Base-by-base conservation (phyloP, 768 basidiomycete species). In the Baorangia bicolor region DNA sequence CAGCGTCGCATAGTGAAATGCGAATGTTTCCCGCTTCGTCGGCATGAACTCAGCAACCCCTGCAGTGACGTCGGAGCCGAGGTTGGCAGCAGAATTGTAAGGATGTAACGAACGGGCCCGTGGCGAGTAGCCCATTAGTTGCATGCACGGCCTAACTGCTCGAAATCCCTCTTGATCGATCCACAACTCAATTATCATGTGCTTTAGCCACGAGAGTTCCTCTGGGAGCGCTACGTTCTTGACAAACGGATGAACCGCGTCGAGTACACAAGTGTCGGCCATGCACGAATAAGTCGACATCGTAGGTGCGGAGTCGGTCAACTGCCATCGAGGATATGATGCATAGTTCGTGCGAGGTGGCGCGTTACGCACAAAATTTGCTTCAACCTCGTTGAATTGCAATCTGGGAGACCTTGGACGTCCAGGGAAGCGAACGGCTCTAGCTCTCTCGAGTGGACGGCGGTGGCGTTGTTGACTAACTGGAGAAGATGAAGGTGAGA, bases 141-240 rank as follows among this genome's bases (percentile, higher is more conserved):
- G 77, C 73, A 92, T 86, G 9, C 73, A 68, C 20, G 88, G 83
- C 25, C 76, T 75, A 7, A 86, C 76, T 18, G 80, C 77, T 25
- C 90, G 82, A 63, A 90, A 91, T 4, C 89, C 87, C 73, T 93
- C 92, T 68, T 94, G 92, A 65, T 93, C 92, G 25, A 94, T 85
- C 69, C 84, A 80, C 33, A 93, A 72, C 53, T 88, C 82, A 30
- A 92, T 68, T 38, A 71, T 72, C 28, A 77, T 73, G 38, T 76
- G 74, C 58, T 78, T 75, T 12, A 89, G 75, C 85, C 86, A 88
- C 4, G 69, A 64, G 3, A 83, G 67, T 38, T 76, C 68, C 27
- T 66, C 57, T 0, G 77, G 79, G 27, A 77, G 72, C n/a, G 47
- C 56, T 7, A 60, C 51, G 18, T 58, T 49, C 39, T 56, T 59